A percentile compares a stretch with the other conserved stretches of the same genome.
Evolutionary conservation across 2,329 filamentous ascomycete genomes (phyloP).

Genomic region (Colletotrichum falcatum): DNA sequence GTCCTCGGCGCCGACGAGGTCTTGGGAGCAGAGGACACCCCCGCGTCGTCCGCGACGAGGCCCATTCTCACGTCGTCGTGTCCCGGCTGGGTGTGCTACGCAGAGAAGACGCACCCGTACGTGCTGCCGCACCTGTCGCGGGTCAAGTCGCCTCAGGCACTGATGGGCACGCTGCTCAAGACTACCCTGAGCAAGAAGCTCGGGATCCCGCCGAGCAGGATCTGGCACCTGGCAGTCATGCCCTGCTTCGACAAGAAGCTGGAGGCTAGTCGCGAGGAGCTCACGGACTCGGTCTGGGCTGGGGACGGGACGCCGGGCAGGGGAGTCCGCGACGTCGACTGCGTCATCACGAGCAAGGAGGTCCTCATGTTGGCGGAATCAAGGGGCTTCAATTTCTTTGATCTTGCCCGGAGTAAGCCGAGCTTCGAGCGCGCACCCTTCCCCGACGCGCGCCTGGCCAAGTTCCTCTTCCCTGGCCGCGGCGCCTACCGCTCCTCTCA

Average conservation of each 20-base stretch:
- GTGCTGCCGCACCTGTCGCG: conserved; percentile 90
- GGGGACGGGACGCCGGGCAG: conserved; percentile 59
- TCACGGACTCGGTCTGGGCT: conserved; percentile 84
- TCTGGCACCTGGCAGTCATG: conserved; percentile 98
- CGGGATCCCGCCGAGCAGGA: conserved; percentile 78
- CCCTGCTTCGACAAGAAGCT: conserved; percentile 99
- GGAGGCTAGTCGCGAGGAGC: conserved; percentile 91
- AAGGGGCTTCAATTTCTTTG: conserved; percentile 81
- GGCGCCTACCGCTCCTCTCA: conserved; percentile 58
- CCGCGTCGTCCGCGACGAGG: conserved; percentile 45
- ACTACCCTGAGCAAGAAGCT: conserved; percentile 81
- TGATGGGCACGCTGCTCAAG: conserved; percentile 91
- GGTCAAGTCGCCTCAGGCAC: conserved; percentile 92
- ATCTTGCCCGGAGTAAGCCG: conserved; percentile 69
- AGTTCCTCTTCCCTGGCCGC: conserved; percentile 78
- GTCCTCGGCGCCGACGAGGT: conserved; percentile 83
- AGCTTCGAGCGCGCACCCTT: conserved; percentile 68
- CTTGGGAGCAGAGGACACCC: conserved; percentile 49
- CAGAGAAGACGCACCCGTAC: conserved; percentile 96
- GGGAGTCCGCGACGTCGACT: conserved; percentile 90
- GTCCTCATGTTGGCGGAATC: conserved; percentile 89
- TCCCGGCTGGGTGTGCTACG: conserved; percentile 98
- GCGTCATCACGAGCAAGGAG: conserved; percentile 97
- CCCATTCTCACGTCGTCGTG: conserved; percentile 90
- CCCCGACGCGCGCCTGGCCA: conserved; percentile 76